Percentiles rank a stretch among this genome's conserved stretches.
phyloP scores from a whole-genome alignment of 257 asterid species.

The Lycium barbarum region DNA sequence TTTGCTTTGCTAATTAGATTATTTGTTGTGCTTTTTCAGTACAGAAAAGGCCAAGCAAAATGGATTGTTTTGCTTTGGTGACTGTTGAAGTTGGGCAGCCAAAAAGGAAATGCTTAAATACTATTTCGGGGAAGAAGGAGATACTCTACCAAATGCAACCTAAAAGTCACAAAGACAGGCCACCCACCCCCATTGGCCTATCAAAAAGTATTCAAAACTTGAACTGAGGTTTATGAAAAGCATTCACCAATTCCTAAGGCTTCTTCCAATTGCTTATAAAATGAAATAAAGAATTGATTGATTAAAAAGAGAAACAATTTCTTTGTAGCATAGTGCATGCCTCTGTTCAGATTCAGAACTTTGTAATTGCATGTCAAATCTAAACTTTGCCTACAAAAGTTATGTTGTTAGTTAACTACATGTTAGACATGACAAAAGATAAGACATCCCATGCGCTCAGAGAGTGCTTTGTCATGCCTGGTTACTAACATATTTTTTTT shows the following conservation, averaged over 20 bases:
- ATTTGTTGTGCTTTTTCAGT: not conserved
- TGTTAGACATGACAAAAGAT: too few species aligned
- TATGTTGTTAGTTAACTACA: not conserved
- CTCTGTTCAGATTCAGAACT: too few species aligned
- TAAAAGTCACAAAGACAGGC: slow-evolving; percentile 19
- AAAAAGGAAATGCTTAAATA: slow-evolving; percentile 28
- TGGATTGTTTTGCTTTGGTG: not conserved
- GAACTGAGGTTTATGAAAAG: not conserved
- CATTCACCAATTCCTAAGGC: not conserved
- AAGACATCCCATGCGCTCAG: too few species aligned
- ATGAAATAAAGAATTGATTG: too few species aligned
- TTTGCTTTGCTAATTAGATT: not conserved
- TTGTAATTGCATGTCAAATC: too few species aligned
- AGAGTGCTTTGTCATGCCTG: too few species aligned
- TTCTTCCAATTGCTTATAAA: not conserved
- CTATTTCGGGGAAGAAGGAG: slow-evolving; percentile 2
- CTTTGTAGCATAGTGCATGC: too few species aligned
- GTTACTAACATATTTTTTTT: too few species aligned
- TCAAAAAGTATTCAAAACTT: not conserved
- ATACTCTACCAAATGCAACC: not conserved
- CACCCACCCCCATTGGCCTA: slow-evolving; percentile 24
- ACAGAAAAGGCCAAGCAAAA: not conserved
- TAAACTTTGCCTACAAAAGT: not conserved
- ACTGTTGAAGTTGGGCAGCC: slow-evolving; percentile 40
- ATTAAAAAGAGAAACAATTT: too few species aligned